Base-by-base conservation (phyloP, 2,329 filamentous ascomycete species). In the Cercospora zeae-maydis region DNA sequence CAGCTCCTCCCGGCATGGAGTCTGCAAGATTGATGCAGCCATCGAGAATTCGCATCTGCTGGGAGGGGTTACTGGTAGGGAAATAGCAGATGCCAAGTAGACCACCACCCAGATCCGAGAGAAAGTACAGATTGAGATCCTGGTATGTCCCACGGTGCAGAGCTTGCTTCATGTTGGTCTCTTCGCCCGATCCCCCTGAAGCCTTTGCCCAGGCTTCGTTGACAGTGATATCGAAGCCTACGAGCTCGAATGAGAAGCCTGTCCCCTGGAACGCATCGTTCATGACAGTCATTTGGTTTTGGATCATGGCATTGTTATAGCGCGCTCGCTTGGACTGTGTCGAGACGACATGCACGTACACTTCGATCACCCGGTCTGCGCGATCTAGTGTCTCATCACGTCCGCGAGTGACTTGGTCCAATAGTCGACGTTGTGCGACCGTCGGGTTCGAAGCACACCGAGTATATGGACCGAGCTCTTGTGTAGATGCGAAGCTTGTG, bases 101-200 rank as follows among this genome's bases (percentile, higher is more conserved):
- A 34, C 54, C 53, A n/a, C 45, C 42, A 9, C 63, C 61, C 1
- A 84, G 75, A 59, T 83, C 76, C 16, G 80, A 81, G 67, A 84
- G 80, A 72, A 84, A 84, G 72, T 84, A 85, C 45, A 85, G 75
- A 71, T 85, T 85, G 27, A 85, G 75, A 0, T 79, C 78, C 19
- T 68, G 66, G 71, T 85, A 85, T 33, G 70, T 79, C 56, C 83
- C 83, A 65, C 78, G 75, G 21, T 81, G 81, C 2, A 85, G 78
- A 3, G 78, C 71, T 37, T 72, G 71, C 71, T 85, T 85, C 82
- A 84, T 84, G 13, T 63, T 75, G 11, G 19, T 56, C 34, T 66
- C 59, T 31, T 51, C 62, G 27, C 69, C 77, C 45, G 83, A 82
- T 65, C 79, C 78, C 65, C 80, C 77, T 30, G 74, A 75, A 53